phyloP scores from a whole-genome alignment of 2,329 filamentous ascomycete species.

The Aureobasidium sp. region DNA sequence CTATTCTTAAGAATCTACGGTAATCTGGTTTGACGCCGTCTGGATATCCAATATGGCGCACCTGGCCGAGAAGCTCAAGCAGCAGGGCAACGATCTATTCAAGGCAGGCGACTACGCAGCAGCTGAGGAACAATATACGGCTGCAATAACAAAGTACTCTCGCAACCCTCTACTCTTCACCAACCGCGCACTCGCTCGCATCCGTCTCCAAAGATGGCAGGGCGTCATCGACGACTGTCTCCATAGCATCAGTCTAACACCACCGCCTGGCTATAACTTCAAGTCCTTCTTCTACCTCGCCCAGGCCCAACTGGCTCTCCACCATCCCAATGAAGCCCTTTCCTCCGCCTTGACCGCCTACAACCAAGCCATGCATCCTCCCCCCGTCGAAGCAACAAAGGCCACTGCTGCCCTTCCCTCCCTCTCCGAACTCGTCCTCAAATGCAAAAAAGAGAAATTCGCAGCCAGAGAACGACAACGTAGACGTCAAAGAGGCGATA shows the following conservation, averaged over 20 bases:
- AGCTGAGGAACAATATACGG: constrained; percentile 63
- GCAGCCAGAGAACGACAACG: constrained; percentile 60
- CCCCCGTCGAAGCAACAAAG: constrained; percentile 49
- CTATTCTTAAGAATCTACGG: no score
- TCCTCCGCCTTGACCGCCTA: constrained; percentile 64
- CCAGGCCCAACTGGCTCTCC: constrained; percentile 67
- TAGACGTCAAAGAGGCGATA: constrained; percentile 43
- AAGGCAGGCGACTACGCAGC: constrained; percentile 53
- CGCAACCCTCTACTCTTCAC: constrained; percentile 74
- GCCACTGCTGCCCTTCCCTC: constrained; percentile 23
- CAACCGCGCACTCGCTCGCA: constrained; percentile 76
- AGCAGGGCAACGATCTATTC: constrained; percentile 56
- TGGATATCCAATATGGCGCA: constrained; percentile 19
- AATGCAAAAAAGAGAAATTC: constrained; percentile 81
- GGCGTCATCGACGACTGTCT: constrained; percentile 70
- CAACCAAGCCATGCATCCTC: constrained; percentile 36
- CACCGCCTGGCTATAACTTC: constrained; percentile 43
- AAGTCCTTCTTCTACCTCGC: constrained; percentile 79
- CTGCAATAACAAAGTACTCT: constrained; percentile 72
- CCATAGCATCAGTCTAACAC: constrained; percentile 59
- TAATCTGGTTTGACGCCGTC: not conserved
- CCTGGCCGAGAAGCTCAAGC: constrained; percentile 38
- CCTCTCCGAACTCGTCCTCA: constrained; percentile 63
- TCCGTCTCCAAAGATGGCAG: constrained; percentile 65
- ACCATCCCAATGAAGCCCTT: constrained; percentile 65